phyloP scores from a whole-genome alignment of 2,329 filamentous ascomycete species.

The Drechslerella coelobrocha region DNA sequence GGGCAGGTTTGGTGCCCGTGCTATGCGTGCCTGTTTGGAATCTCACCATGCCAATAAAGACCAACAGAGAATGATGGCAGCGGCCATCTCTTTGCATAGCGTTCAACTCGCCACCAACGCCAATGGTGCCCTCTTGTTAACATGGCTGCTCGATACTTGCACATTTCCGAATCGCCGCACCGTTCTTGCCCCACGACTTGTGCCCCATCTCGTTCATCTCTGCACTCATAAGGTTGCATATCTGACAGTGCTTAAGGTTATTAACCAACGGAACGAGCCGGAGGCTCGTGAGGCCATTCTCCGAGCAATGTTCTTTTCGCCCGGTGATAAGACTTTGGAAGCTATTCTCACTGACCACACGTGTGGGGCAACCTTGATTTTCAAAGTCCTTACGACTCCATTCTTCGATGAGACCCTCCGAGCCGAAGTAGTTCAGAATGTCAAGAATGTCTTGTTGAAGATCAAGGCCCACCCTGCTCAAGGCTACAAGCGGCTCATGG shows the following conservation, averaged over 20 bases:
- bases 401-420: conserved; percentile 95
- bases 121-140: conserved; percentile 90
- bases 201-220: conserved; percentile 89
- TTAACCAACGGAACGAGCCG: conserved; percentile 94
- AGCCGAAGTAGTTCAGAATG: conserved; percentile 85
- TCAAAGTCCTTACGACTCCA: conserved; percentile 96
- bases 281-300: conserved; percentile 90
- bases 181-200: conserved; percentile 87
- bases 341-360: conserved; percentile 89
- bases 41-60: conserved; percentile 94
- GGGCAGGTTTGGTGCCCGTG: conserved; percentile 90
- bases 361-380: conserved; percentile 93
- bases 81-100: conserved; percentile 93
- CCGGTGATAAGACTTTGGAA: conserved; percentile 83
- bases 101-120: conserved; percentile 95
- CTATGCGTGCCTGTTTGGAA: conserved; percentile 95
- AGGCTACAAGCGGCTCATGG: conserved; percentile 98
- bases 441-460: conserved; percentile 83
- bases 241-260: conserved; percentile 94
- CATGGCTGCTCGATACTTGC: conserved; percentile 98
- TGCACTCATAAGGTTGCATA: conserved; percentile 99
- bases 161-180: conserved; percentile 90
- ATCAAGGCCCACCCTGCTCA: conserved; percentile 93
- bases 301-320: conserved; percentile 88
- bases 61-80: conserved; percentile 92